Evolutionary conservation across 805 yeast genomes (phyloP).

Genomic region (Gaillardinia entomophila): DNA sequence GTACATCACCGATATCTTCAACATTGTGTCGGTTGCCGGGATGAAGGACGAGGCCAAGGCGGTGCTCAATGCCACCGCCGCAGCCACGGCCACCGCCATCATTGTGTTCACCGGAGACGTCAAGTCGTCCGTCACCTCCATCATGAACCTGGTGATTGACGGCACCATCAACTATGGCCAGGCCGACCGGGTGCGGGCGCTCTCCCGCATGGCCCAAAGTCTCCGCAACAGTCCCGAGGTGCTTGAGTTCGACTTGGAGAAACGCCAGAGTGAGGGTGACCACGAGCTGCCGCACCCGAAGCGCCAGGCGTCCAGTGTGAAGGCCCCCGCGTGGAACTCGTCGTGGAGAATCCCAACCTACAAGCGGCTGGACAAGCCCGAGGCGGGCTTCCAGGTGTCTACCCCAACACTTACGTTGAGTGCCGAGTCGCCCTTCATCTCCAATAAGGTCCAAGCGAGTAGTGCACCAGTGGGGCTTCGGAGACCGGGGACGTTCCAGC

Average conservation of each 20-base stretch:
- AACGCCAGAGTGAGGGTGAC: too few species aligned
- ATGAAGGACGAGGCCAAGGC: conserved; percentile 27
- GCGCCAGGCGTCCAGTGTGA: too few species aligned
- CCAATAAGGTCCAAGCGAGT: conserved; percentile 14
- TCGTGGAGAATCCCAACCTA: conserved; percentile 24
- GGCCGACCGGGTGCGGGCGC: not conserved
- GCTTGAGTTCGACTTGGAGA: too few species aligned
- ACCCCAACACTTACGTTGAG: conserved; percentile 13
- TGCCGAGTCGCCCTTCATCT: conserved; percentile 22
- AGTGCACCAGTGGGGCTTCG: conserved; percentile 13
- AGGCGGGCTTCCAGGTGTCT: too few species aligned
- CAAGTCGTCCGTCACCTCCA: conserved; percentile 1
- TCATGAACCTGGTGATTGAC: not conserved
- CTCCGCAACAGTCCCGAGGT: not conserved
- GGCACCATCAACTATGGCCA: not conserved
- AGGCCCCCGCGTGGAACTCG: too few species aligned
- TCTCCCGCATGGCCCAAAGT: not conserved
- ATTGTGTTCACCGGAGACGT: conserved; percentile 26
- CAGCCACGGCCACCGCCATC: conserved; percentile 32
- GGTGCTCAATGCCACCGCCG: conserved; percentile 29
- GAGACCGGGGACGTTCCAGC: conserved; percentile 31
- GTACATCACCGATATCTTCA: conserved; percentile 28
- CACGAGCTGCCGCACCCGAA: too few species aligned
- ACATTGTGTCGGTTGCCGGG: conserved; percentile 28
- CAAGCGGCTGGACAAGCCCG: conserved; percentile 11